Conservation (phyloP, 352 stramenopile genomes). For the Albugo candida region DNA sequence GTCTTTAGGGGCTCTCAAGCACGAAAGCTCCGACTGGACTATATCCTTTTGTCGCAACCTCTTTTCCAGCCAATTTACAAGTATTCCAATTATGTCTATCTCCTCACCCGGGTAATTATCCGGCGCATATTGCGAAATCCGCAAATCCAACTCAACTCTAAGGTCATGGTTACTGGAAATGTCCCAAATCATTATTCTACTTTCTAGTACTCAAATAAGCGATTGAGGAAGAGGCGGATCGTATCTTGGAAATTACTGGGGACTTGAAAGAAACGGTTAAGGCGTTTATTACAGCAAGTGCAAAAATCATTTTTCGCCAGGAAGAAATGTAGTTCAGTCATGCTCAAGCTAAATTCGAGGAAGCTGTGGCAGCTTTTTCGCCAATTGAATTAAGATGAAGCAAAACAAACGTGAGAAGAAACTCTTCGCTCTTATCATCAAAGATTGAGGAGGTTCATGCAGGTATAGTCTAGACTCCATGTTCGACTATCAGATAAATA, state of each 20-base stretch:
- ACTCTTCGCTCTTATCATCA: slow-evolving; percentile 2
- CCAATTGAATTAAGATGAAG: background rate
- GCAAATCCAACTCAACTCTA: background rate
- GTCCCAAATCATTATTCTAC: background rate
- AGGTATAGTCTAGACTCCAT: slow-evolving; percentile 5
- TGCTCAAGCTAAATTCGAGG: background rate
- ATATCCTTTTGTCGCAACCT: slow-evolving; percentile 4
- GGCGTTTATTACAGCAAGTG: too few relatives aligned
- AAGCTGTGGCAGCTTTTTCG: background rate
- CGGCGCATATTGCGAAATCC: background rate
- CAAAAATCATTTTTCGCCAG: too few relatives aligned
- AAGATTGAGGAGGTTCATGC: slow-evolving; percentile 1
- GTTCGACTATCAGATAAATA: slow-evolving; percentile 3
- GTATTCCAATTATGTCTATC: background rate
- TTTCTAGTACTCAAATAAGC: too few relatives aligned
- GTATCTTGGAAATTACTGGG: too few relatives aligned
- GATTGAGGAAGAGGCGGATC: too few relatives aligned
- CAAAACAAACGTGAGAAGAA: background rate
- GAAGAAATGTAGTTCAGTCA: too few relatives aligned
- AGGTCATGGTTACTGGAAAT: background rate
- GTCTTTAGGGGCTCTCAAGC: background rate
- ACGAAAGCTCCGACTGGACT: slow-evolving; percentile 10
- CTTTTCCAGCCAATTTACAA: background rate
- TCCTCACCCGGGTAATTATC: background rate
- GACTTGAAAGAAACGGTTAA: too few relatives aligned